Evolutionary conservation across 2,329 filamentous ascomycete species (phyloP).

Genomic region (Decorospora gaudefroyi): DNA sequence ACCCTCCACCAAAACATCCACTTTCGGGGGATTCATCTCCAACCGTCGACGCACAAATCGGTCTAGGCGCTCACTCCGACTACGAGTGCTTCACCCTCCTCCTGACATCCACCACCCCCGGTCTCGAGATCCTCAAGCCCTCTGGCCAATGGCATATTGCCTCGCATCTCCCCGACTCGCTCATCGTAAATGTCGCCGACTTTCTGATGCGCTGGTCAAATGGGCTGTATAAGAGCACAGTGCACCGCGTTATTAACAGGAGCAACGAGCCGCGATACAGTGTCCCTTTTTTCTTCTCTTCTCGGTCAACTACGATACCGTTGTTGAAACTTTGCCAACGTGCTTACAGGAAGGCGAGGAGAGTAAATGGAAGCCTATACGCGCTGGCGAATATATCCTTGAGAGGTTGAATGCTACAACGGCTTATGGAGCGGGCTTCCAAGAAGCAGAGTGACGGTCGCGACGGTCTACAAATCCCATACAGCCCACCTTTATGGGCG

Average conservation of each 20-base stretch:
- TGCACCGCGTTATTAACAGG: conserved; percentile 56
- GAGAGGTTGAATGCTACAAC: conserved; percentile 45
- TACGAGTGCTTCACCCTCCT: conserved; percentile 46
- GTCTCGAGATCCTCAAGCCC: conserved; percentile 43
- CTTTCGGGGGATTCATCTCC: conserved; percentile 7
- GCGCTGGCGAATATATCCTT: conserved; percentile 49
- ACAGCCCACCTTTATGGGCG: too few species aligned
- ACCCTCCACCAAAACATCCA: conserved; percentile 39
- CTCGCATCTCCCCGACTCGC: conserved; percentile 48
- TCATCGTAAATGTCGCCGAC: conserved; percentile 60
- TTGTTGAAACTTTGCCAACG: conserved; percentile 48
- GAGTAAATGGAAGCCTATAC: conserved; percentile 44
- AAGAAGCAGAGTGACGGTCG: too few species aligned
- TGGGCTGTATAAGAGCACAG: conserved; percentile 54
- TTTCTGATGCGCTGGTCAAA: conserved; percentile 59
- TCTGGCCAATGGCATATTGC: conserved; percentile 41
- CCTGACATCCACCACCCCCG: conserved; percentile 34
- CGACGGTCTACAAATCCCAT: too few species aligned
- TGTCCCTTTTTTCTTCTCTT: conserved; percentile 58
- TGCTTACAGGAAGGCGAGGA: conserved; percentile 43
- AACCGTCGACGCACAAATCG: conserved; percentile 35
- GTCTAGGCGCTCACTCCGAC: conserved; percentile 48
- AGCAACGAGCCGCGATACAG: conserved; percentile 49
- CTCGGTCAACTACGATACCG: conserved; percentile 49
- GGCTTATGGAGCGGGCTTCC: conserved; percentile 37